Conservation (phyloP, 23 red algal species). For the Pyropia haitanensis region DNA sequence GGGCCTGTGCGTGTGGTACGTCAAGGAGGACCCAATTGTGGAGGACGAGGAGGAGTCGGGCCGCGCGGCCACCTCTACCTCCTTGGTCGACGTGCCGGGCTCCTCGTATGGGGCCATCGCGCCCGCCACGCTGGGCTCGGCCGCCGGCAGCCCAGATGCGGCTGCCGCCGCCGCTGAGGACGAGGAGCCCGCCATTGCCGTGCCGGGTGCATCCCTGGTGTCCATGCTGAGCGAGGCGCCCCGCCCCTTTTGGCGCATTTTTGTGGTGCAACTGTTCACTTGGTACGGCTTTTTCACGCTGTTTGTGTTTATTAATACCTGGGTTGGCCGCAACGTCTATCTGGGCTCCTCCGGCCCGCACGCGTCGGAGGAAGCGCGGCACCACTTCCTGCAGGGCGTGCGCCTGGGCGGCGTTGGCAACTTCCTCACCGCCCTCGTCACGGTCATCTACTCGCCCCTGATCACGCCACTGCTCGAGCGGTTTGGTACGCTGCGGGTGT, state of each 20-base stretch:
- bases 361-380: constrained; percentile 2
- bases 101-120: too few species aligned
- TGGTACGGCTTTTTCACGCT: constrained; percentile 91
- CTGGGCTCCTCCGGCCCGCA: constrained; percentile 29
- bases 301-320: constrained; percentile 72
- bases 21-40: too few species aligned
- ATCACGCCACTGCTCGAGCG: constrained; percentile 40
- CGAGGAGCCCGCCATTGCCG: too few species aligned
- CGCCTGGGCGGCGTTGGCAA: constrained; percentile 66
- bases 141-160: too few species aligned
- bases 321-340: constrained; percentile 81
- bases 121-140: too few species aligned
- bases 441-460: constrained; percentile 43
- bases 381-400: constrained; percentile 65
- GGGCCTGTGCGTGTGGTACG: not conserved
- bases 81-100: too few species aligned
- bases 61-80: too few species aligned
- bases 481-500: constrained; percentile 31
- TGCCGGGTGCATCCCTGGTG: too few species aligned
- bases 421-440: constrained; percentile 34
- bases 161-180: too few species aligned
- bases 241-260: constrained; percentile 79
- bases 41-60: too few species aligned
- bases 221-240: constrained; percentile 19
- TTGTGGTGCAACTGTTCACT: constrained; percentile 70